Conservation (phyloP, 805 yeast species). For the Starmera dryadoides region DNA sequence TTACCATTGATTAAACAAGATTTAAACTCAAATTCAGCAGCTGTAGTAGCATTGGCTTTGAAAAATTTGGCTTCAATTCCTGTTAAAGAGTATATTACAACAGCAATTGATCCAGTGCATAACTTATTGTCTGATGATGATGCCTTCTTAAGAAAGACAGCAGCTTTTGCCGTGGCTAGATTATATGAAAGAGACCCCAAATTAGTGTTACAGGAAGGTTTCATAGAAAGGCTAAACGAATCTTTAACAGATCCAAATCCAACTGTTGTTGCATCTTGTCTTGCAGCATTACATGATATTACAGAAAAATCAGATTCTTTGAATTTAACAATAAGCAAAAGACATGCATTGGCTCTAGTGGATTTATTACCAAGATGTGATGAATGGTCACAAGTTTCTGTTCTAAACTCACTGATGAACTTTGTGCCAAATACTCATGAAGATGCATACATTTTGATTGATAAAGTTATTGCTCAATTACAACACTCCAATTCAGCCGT, state of each 20-base stretch:
- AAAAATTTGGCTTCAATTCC: conserved; percentile 58
- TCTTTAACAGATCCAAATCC: conserved; percentile 51
- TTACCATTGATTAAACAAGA: conserved; percentile 51
- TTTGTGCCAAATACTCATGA: conserved; percentile 64
- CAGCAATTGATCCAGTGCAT: conserved; percentile 33
- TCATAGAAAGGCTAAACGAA: conserved; percentile 43
- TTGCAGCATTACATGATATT: conserved; percentile 59
- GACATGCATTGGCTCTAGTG: conserved; percentile 36
- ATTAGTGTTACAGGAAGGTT: conserved; percentile 32
- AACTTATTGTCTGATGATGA: conserved; percentile 38
- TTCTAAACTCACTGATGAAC: conserved; percentile 57
- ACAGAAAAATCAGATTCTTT: conserved; percentile 48
- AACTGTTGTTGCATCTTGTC: conserved; percentile 61
- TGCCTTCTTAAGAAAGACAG: conserved; percentile 58
- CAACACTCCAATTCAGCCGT: conserved; percentile 81
- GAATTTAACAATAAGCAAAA: conserved; percentile 44
- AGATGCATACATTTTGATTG: conserved; percentile 63
- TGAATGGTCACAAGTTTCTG: conserved; percentile 67
- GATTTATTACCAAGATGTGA: conserved; percentile 20
- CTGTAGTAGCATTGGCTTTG: conserved; percentile 52
- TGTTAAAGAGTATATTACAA: conserved; percentile 40
- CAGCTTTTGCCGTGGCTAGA: conserved; percentile 63
- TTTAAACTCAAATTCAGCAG: conserved; percentile 37
- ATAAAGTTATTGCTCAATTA: conserved; percentile 56
- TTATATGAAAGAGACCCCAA: conserved; percentile 49